A percentile compares a stretch with the other conserved stretches of the same genome.
Conservation (phyloP, 169 alveolate genomes). For the Perkinsus chesapeaki region DNA sequence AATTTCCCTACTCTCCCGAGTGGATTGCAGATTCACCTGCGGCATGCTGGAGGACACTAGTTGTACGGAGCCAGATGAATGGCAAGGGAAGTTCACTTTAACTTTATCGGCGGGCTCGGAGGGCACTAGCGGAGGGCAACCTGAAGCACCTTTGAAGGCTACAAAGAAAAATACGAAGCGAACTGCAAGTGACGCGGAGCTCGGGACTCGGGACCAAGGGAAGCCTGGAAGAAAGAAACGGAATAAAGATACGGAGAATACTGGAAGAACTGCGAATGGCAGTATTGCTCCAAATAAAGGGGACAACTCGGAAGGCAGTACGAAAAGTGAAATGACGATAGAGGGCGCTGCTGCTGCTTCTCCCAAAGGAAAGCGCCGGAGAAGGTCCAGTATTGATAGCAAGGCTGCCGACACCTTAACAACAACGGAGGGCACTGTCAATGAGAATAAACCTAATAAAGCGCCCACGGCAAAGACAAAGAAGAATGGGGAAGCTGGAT, state of each 20-base stretch:
- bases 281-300: background rate
- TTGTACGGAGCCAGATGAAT: background rate
- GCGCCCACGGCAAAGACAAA: background rate
- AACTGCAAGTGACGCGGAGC: background rate
- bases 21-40: background rate
- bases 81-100: background rate
- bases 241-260: background rate
- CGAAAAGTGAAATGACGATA: no score
- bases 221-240: background rate
- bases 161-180: background rate
- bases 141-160: background rate
- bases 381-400: background rate
- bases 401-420: no score
- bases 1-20: background rate
- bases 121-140: background rate
- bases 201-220: background rate
- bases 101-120: background rate
- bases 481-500: background rate
- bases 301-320: background rate
- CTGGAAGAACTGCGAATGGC: background rate
- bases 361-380: background rate
- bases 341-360: no score
- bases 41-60: background rate
- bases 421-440: background rate
- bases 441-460: background rate